Percentiles rank a stretch among this genome's conserved stretches.
phyloP scores from a whole-genome alignment of 441 rosid genomes.

The Croton setiger region DNA sequence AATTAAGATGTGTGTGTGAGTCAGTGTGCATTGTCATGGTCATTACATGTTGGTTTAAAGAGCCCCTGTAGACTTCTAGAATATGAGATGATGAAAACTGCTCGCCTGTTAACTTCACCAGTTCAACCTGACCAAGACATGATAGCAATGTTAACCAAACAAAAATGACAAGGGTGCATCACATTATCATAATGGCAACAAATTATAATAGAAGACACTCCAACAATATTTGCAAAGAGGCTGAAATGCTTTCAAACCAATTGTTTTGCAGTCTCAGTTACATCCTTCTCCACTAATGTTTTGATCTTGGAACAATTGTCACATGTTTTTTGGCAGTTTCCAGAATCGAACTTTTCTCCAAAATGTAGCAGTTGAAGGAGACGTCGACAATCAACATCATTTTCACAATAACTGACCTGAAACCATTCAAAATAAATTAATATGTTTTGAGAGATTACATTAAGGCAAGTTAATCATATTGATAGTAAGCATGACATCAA shows the following conservation, averaged over 20 bases:
- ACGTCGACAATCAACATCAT: constrained; percentile 94
- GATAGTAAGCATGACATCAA: constrained; percentile 15
- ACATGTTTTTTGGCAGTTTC: constrained; percentile 75
- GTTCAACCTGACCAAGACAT: constrained; percentile 59
- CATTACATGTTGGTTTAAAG: constrained; percentile 66
- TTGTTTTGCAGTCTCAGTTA: constrained; percentile 74
- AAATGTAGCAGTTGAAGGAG: constrained; percentile 86
- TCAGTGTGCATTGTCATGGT: neutral
- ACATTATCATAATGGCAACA: constrained; percentile 5
- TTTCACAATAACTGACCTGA: constrained; percentile 96
- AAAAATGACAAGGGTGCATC: constrained; percentile 3
- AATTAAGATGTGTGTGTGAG: neutral
- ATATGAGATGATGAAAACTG: constrained; percentile 75
- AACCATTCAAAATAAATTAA: constrained; percentile 20
- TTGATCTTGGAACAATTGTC: constrained; percentile 77
- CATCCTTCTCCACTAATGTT: constrained; percentile 76
- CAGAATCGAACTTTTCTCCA: constrained; percentile 77
- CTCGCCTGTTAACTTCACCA: constrained; percentile 73
- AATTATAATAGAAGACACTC: constrained; percentile 11
- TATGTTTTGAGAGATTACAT: constrained; percentile 21
- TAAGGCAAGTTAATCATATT: constrained; percentile 9
- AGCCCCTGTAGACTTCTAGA: constrained; percentile 91
- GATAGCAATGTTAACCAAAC: neutral
- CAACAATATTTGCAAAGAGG: constrained; percentile 13
- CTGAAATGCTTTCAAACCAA: constrained; percentile 50